These are phyloP conservation scores for Fusarium oxysporum DNA, from an alignment of 2,329 filamentous ascomycete genomes.

Conservation along the genomic window DNA sequence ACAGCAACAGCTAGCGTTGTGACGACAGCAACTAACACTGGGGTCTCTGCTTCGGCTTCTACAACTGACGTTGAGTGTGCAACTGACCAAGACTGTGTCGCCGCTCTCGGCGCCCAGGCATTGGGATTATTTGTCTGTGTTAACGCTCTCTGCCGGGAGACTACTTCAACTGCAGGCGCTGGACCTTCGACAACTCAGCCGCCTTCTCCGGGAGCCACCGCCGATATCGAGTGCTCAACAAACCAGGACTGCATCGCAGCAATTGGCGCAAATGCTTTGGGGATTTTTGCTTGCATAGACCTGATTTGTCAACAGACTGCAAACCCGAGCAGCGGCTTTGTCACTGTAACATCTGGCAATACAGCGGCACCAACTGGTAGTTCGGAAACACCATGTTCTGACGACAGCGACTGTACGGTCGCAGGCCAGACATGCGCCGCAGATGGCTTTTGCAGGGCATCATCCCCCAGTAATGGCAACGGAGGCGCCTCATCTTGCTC, in stretches of 20 bases:
- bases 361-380: not conserved
- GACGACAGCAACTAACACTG: not conserved
- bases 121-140: constrained; percentile 3
- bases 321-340: constrained; percentile 7
- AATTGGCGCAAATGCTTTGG: constrained; percentile 4
- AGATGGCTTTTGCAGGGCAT: not conserved
- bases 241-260: constrained; percentile 2
- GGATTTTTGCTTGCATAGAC: constrained; percentile 10
- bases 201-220: not conserved
- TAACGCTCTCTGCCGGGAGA: constrained; percentile 9
- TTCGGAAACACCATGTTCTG: not conserved
- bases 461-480: not conserved
- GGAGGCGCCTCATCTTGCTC: not conserved
- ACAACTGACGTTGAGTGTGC: not conserved
- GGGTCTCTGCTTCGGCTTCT: not conserved
- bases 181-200: not conserved
- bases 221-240: not conserved
- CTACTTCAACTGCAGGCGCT: not conserved
- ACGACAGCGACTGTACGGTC: not conserved
- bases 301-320: constrained; percentile 8
- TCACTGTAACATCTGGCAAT: not conserved
- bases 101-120: not conserved
- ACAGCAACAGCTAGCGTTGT: not conserved
- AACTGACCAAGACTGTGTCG: constrained; percentile 15
- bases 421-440: constrained; percentile 12